A percentile compares a stretch with the other conserved stretches of the same genome.
Conservation (phyloP, 176 grass and related monocot genomes). For the Secale cereale region DNA sequence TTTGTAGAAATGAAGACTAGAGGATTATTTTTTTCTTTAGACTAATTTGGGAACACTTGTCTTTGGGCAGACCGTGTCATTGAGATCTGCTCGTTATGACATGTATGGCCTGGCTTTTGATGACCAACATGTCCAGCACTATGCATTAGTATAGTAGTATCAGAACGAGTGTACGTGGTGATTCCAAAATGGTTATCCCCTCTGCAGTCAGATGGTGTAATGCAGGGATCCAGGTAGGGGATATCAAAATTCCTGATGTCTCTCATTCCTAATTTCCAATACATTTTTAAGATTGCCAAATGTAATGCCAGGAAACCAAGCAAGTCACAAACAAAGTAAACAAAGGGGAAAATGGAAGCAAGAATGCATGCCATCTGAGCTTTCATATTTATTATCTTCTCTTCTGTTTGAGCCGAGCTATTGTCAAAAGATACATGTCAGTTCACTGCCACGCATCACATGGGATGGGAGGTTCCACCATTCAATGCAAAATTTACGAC, state of each 20-base stretch:
- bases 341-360: neutral
- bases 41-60: too few relatives aligned
- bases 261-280: neutral
- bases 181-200: neutral
- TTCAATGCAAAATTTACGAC: neutral
- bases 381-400: neutral
- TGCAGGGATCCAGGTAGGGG: neutral
- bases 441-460: neutral
- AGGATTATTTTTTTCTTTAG: too few relatives aligned
- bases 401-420: neutral
- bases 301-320: neutral
- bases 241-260: neutral
- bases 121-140: too few relatives aligned
- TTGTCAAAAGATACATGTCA: neutral
- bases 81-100: too few relatives aligned
- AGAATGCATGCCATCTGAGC: neutral
- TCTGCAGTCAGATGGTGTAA: accelerated
- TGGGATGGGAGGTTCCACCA: neutral
- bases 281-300: too few relatives aligned
- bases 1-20: too few relatives aligned
- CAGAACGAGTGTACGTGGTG: too few relatives aligned
- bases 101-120: too few relatives aligned
- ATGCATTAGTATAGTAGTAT: too few relatives aligned
- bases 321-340: neutral
- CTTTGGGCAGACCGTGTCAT: too few relatives aligned